Percentiles rank a stretch among this genome's conserved stretches.
These are phyloP conservation scores for Ascoidea rubescens DNA, from an alignment of 805 yeast genomes.

Conservation along the genomic window DNA sequence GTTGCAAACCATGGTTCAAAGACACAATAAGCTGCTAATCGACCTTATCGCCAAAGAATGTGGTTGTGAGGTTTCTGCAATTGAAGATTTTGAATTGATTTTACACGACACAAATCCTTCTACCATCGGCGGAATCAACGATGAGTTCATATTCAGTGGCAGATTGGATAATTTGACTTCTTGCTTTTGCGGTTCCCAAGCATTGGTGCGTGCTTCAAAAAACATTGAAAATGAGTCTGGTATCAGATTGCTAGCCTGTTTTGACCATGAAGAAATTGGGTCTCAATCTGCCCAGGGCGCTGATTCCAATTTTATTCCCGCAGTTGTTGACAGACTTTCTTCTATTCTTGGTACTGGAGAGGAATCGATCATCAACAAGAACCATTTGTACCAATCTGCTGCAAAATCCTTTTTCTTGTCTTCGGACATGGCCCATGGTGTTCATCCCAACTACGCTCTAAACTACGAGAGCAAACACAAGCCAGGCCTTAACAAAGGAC, in stretches of 20 bases:
- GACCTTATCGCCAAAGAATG: slow-evolving; percentile 57
- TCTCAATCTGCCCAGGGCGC: slow-evolving; percentile 95
- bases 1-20: slow-evolving; percentile 44
- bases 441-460: slow-evolving; percentile 79
- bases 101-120: slow-evolving; percentile 79
- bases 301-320: slow-evolving; percentile 78
- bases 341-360: slow-evolving; percentile 23
- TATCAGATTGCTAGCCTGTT: slow-evolving; percentile 63
- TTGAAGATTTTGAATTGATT: slow-evolving; percentile 83
- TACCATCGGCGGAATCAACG: slow-evolving; percentile 73
- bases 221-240: slow-evolving; percentile 34
- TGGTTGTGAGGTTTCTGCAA: slow-evolving; percentile 28
- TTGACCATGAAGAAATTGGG: slow-evolving; percentile 96
- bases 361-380: slow-evolving; percentile 15
- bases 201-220: slow-evolving; percentile 41
- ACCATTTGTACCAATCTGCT: slow-evolving; percentile 38
- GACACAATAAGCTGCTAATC: slow-evolving; percentile 68
- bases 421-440: slow-evolving; percentile 95
- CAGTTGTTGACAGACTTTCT: slow-evolving; percentile 58
- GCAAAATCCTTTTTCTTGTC: slow-evolving; percentile 79
- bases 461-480: slow-evolving; percentile 67
- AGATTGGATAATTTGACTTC: slow-evolving; percentile 85
- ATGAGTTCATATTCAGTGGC: slow-evolving; percentile 86
- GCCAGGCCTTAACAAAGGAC: slow-evolving; percentile 78
- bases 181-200: slow-evolving; percentile 68